phyloP scores from a whole-genome alignment of 2,329 filamentous ascomycete species.

The Epichloe coenophiala region DNA sequence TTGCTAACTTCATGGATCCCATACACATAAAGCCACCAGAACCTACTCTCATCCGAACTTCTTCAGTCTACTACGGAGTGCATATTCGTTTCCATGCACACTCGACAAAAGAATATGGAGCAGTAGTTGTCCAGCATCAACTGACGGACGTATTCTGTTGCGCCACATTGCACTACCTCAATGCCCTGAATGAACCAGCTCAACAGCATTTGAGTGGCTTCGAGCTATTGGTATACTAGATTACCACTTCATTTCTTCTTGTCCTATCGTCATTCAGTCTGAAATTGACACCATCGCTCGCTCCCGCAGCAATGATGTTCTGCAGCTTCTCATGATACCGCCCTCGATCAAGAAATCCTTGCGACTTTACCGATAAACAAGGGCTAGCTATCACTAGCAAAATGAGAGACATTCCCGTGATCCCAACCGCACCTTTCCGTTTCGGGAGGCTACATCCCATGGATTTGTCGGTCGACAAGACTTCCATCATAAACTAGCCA shows the following conservation, averaged over 20 bases:
- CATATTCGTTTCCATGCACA: background rate
- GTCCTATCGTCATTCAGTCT: background rate
- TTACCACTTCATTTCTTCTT: background rate
- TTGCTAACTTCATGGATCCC: background rate
- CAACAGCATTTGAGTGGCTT: no score
- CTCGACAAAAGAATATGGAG: no score
- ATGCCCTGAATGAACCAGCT: background rate
- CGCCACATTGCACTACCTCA: background rate
- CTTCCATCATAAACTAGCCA: constrained; percentile 5
- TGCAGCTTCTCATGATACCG: background rate
- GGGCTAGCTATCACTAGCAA: background rate
- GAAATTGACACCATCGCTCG: background rate
- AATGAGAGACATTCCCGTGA: background rate
- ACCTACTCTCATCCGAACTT: background rate
- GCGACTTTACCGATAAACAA: background rate
- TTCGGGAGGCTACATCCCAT: background rate
- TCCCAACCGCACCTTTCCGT: background rate
- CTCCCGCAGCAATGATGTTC: constrained; percentile 2
- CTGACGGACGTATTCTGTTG: background rate
- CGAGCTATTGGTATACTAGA: no score
- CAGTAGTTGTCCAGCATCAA: background rate
- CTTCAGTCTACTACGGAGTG: no score
- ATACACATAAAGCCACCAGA: background rate
- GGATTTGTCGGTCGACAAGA: background rate
- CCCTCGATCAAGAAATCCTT: background rate